These are phyloP conservation scores for Spathaspora girioi DNA, from an alignment of 805 yeast species.

Conservation along the genomic window DNA sequence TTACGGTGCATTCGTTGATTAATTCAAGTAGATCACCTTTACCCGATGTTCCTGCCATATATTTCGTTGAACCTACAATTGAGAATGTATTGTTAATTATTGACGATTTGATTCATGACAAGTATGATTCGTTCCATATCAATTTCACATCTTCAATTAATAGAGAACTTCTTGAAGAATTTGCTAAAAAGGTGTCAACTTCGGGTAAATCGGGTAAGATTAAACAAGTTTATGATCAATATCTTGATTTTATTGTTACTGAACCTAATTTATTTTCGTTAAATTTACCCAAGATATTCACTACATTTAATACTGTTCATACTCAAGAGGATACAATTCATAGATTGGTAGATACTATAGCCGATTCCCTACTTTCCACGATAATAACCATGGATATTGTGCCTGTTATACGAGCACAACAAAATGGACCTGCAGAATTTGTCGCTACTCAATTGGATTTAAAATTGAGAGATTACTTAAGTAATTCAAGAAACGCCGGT, in stretches of 20 bases:
- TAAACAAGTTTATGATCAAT: conserved; percentile 91
- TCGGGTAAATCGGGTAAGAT: conserved; percentile 69
- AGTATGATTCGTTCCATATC: conserved; percentile 75
- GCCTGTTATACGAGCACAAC: conserved; percentile 87
- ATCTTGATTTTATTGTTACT: conserved; percentile 84
- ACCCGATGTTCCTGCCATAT: conserved; percentile 92
- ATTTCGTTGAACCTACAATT: conserved; percentile 83
- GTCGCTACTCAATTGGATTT: conserved; percentile 85
- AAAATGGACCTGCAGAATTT: conserved; percentile 94
- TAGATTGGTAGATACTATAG: conserved; percentile 60
- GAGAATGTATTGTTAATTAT: conserved; percentile 70
- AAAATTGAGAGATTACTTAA: conserved; percentile 78
- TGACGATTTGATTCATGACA: conserved; percentile 68
- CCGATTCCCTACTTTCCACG: conserved; percentile 76
- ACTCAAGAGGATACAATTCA: conserved; percentile 77
- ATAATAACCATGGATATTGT: conserved; percentile 74
- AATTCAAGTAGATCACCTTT: conserved; percentile 71
- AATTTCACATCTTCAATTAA: conserved; percentile 81
- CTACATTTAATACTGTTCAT: conserved; percentile 63
- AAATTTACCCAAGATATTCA: conserved; percentile 63
- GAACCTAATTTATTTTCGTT: conserved; percentile 88
- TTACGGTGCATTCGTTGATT: conserved; percentile 83
- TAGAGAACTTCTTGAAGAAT: conserved; percentile 78
- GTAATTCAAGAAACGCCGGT: conserved; percentile 48
- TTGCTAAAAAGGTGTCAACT: conserved; percentile 77